These are phyloP conservation scores for Chimonanthus praecox DNA, from an alignment of 164 flowering plant genomes.

Conservation along the genomic window DNA sequence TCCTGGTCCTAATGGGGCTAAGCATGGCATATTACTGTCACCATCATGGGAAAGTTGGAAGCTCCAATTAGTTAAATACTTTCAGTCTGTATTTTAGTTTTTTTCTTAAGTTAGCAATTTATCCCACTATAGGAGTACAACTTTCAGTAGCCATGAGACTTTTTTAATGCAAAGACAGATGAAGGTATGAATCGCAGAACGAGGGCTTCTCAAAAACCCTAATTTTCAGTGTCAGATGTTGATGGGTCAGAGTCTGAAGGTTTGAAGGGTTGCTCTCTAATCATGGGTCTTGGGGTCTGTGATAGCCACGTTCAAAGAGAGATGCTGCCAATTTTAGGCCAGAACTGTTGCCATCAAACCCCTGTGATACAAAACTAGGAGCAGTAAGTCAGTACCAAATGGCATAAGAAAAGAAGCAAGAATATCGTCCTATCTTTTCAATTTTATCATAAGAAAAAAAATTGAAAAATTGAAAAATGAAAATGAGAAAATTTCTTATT, in stretches of 20 bases:
- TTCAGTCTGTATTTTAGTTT: not conserved
- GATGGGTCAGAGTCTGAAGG: slow-evolving; percentile 33
- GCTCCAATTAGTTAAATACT: slow-evolving; percentile 5
- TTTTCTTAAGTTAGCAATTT: not conserved
- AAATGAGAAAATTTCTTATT: too few species aligned
- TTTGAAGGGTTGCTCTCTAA: slow-evolving; percentile 33
- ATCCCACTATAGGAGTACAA: slow-evolving; percentile 6
- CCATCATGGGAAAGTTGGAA: not conserved
- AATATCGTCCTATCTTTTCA: too few species aligned
- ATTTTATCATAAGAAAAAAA: not conserved
- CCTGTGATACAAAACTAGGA: not conserved
- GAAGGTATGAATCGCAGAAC: slow-evolving; percentile 19
- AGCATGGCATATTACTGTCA: not conserved
- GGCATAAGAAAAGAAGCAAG: not conserved
- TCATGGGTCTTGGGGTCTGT: slow-evolving; percentile 39
- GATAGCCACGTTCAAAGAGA: slow-evolving; percentile 19
- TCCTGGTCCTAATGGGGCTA: too few species aligned
- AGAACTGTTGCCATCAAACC: slow-evolving; percentile 30
- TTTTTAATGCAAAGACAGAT: slow-evolving; percentile 10
- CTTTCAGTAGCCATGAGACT: slow-evolving; percentile 9
- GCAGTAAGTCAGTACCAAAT: not conserved
- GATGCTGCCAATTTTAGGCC: slow-evolving; percentile 12
- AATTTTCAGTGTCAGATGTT: slow-evolving; percentile 65
- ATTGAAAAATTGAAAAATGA: too few species aligned
- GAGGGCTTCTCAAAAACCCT: slow-evolving; percentile 28